Conservation (phyloP, 2,329 filamentous ascomycete species). For the Trichophyton equinum region DNA sequence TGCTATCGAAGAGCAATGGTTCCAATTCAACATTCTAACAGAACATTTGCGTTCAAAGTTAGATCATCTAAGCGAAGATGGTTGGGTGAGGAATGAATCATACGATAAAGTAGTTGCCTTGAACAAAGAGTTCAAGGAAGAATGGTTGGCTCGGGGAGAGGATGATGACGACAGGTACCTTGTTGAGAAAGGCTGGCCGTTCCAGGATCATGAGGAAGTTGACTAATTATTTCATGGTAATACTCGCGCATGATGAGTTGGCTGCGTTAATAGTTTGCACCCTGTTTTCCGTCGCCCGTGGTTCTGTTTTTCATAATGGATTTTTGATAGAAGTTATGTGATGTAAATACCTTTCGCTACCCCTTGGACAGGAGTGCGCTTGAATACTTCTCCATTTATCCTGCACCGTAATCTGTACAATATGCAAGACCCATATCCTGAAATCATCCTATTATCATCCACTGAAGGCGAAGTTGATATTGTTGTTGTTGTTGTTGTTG, state of each 20-base stretch:
- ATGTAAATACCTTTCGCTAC: no score
- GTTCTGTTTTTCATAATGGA: no score
- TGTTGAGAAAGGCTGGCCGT: constrained; percentile 10
- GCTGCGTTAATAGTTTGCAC: no score
- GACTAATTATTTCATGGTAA: background rate
- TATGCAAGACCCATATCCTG: background rate
- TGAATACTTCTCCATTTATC: background rate
- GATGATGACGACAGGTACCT: constrained; percentile 10
- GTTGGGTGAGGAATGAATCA: constrained; percentile 11
- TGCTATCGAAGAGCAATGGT: constrained; percentile 12
- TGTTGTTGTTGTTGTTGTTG: background rate
- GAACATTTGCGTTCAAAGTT: constrained; percentile 9
- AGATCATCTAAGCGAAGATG: constrained; percentile 10
- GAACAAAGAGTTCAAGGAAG: constrained; percentile 9
- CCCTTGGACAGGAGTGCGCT: no score
- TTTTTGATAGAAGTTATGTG: no score
- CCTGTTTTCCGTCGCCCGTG: no score
- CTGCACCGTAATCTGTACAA: background rate
- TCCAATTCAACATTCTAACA: constrained; percentile 7
- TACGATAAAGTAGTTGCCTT: constrained; percentile 8
- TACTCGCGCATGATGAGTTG: background rate
- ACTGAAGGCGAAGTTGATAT: background rate
- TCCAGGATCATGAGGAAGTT: constrained; percentile 10
- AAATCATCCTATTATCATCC: background rate
- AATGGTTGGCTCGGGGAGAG: constrained; percentile 7